These are phyloP conservation scores for Penicillium dipodomyicola DNA, from an alignment of 495 filamentous ascomycete genomes.

Conservation along the genomic window DNA sequence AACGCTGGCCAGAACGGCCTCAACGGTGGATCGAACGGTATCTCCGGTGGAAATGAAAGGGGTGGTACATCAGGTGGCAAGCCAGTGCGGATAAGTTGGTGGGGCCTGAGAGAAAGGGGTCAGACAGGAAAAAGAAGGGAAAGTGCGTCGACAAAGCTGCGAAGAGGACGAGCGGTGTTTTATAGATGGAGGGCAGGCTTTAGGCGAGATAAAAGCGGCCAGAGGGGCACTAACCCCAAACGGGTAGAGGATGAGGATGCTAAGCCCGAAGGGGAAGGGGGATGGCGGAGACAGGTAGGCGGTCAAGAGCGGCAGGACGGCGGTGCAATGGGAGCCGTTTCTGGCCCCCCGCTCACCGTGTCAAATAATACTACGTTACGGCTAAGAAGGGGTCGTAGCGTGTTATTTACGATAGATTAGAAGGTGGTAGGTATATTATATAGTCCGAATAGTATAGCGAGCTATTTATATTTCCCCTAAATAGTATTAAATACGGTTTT, in stretches of 20 bases:
- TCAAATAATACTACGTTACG: no score
- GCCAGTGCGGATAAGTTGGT: not conserved
- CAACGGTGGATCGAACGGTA: not conserved
- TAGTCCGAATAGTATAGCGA: no score
- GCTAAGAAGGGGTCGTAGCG: rapidly evolving
- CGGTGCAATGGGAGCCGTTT: slow-evolving; percentile 15
- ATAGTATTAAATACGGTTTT: no score
- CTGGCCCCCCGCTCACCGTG: slow-evolving; percentile 15
- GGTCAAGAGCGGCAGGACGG: slow-evolving; percentile 12
- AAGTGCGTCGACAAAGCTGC: slow-evolving; percentile 5
- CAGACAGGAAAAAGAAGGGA: not conserved
- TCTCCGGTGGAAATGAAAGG: slow-evolving; percentile 1
- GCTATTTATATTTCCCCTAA: no score
- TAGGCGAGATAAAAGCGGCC: slow-evolving; percentile 1
- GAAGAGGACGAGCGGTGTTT: slow-evolving; percentile 7
- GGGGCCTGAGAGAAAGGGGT: not conserved
- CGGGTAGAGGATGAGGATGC: not conserved
- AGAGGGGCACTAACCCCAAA: slow-evolving; percentile 6
- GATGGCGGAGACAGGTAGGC: slow-evolving; percentile 9
- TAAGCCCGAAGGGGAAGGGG: not conserved
- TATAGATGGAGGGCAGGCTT: slow-evolving; percentile 4
- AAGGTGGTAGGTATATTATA: no score
- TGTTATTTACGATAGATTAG: no score
- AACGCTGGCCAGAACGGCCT: slow-evolving; percentile 1
- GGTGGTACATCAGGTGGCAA: not conserved